Conservation (phyloP, 345 rosid species). For the Sisymbrium altissimum region DNA sequence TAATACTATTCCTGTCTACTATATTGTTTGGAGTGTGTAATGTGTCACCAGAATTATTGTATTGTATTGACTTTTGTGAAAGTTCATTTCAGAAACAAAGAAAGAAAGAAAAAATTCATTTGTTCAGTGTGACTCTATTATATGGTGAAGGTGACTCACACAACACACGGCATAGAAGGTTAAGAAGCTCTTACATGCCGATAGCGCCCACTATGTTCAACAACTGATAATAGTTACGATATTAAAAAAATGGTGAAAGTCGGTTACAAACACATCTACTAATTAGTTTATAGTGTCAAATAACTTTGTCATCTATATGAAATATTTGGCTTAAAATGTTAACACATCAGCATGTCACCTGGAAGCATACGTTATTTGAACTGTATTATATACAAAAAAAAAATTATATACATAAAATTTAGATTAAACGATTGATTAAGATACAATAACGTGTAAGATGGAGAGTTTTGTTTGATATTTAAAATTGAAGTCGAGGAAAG, state of each 20-base stretch:
- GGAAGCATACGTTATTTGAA: conserved; percentile 8
- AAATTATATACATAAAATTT: not conserved
- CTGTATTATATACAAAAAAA: too few relatives aligned
- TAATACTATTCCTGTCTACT: not conserved
- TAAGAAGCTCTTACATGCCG: not conserved
- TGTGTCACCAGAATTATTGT: conserved; percentile 21
- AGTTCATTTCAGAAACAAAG: not conserved
- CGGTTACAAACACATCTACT: not conserved
- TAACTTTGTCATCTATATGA: not conserved
- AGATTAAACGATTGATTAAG: not conserved
- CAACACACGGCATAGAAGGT: not conserved
- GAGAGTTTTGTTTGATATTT: conserved; percentile 1
- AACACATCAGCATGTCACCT: conserved; percentile 11
- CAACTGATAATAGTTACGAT: not conserved
- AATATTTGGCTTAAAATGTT: not conserved
- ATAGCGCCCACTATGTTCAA: conserved; percentile 24
- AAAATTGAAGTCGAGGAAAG: conserved; percentile 23
- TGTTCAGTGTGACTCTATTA: not conserved
- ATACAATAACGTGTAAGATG: conserved; percentile 1
- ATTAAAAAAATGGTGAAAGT: not conserved
- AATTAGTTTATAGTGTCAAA: not conserved
- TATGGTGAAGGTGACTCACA: conserved; percentile 26
- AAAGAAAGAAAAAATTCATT: not conserved
- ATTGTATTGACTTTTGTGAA: conserved; percentile 17
- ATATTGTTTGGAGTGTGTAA: conserved; percentile 21